phyloP scores from a whole-genome alignment of 1,139 yeast species.

The Saccharomyces hybrid region DNA sequence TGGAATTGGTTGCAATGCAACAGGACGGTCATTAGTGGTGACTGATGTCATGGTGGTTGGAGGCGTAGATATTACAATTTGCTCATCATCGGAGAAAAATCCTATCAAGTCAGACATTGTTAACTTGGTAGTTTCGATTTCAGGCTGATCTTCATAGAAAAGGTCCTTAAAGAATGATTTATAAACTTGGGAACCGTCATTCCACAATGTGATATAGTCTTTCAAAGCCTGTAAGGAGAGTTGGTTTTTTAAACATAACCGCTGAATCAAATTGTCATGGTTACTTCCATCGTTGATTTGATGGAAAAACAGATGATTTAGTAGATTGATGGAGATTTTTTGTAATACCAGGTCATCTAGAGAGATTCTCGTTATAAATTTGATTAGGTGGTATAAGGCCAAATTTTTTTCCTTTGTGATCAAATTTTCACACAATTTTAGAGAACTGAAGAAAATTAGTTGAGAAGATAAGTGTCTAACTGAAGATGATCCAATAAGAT shows the following conservation, averaged over 20 bases:
- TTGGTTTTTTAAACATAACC: constrained; percentile 22
- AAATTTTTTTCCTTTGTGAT: constrained; percentile 34
- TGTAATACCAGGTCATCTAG: constrained; percentile 29
- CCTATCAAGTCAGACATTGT: constrained; percentile 11
- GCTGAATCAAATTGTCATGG: constrained; percentile 10
- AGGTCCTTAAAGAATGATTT: constrained; percentile 16
- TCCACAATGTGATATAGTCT: constrained; percentile 30
- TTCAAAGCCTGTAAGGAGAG: constrained; percentile 25
- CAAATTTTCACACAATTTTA: constrained; percentile 19
- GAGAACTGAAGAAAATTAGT: constrained; percentile 18
- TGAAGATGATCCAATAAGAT: background rate
- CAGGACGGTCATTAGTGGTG: background rate
- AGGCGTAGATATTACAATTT: constrained; percentile 1
- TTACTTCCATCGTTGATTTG: constrained; percentile 9
- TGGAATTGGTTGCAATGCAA: constrained; percentile 1
- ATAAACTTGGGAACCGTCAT: constrained; percentile 30
- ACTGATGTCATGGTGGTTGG: background rate
- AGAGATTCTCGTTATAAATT: constrained; percentile 29
- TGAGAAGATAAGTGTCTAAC: background rate
- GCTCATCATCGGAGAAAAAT: constrained; percentile 8
- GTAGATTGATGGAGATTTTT: constrained; percentile 27
- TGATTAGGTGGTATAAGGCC: constrained; percentile 35
- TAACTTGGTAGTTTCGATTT: constrained; percentile 6
- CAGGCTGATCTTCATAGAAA: constrained; percentile 17
- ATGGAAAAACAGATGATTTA: constrained; percentile 33